These are phyloP conservation scores for Fremontodendron californicum DNA, from an alignment of 345 rosid species.

Conservation along the genomic window DNA sequence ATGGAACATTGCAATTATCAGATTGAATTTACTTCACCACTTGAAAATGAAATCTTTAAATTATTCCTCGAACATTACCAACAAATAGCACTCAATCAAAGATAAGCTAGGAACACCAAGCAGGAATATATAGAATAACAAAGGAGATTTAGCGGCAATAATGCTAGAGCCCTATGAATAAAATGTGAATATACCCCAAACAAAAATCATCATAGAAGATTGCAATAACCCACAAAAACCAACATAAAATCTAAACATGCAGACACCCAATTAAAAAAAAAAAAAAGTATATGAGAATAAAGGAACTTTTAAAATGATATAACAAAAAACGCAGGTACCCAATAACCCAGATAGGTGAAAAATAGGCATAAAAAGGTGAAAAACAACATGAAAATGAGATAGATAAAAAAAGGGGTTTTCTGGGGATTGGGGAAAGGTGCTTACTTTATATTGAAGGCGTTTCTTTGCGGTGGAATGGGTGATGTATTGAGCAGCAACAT, in stretches of 20 bases:
- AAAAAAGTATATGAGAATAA: not conserved
- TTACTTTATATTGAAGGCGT: conserved; percentile 42
- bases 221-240: conserved; percentile 7
- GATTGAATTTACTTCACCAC: not conserved
- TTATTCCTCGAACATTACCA: not conserved
- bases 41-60: not conserved
- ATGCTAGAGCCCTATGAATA: not conserved
- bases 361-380: not conserved
- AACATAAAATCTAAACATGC: conserved; percentile 3
- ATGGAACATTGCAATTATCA: not conserved
- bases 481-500: conserved; percentile 83
- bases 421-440: not conserved
- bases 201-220: not conserved
- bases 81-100: not conserved
- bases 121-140: not conserved
- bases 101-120: not conserved
- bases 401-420: not conserved
- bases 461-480: conserved; percentile 66
- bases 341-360: not conserved
- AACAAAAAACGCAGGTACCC: conserved; percentile 3
- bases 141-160: not conserved
- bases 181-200: not conserved
- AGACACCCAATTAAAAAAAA: conserved; percentile 9
- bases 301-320: not conserved
- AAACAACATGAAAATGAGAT: not conserved